Percentiles rank a stretch among this genome's conserved stretches.
These are phyloP conservation scores for Botrytis pseudocinerea DNA, from an alignment of 2,329 filamentous ascomycete species.

Conservation along the genomic window DNA sequence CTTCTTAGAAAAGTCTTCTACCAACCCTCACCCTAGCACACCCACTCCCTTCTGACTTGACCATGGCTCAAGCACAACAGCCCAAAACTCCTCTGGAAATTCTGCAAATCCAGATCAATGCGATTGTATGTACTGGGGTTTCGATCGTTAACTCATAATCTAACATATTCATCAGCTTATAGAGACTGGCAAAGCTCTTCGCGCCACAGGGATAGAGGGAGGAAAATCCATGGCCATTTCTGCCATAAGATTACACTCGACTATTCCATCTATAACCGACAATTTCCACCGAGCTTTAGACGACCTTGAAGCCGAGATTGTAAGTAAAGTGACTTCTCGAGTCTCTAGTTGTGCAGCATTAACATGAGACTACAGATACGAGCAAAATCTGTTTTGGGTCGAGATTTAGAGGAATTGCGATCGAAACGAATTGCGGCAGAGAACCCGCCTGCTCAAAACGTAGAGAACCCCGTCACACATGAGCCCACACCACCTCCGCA, in stretches of 20 bases:
- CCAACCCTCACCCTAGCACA: background rate
- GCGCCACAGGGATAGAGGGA: slow-evolving; percentile 49
- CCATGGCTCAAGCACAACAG: slow-evolving; percentile 30
- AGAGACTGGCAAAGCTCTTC: slow-evolving; percentile 59
- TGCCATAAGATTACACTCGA: slow-evolving; percentile 31
- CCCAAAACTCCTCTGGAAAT: slow-evolving; percentile 40
- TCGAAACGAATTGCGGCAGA: slow-evolving; percentile 37
- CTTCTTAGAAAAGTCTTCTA: background rate
- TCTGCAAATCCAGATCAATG: slow-evolving; percentile 56
- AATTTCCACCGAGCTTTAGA: slow-evolving; percentile 53
- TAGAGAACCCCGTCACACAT: slow-evolving; percentile 25
- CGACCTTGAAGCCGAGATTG: slow-evolving; percentile 58
- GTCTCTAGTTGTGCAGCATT: background rate
- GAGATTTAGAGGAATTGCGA: slow-evolving; percentile 51
- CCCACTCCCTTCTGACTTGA: slow-evolving; percentile 15
- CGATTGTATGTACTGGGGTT: slow-evolving; percentile 49
- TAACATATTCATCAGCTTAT: slow-evolving; percentile 49
- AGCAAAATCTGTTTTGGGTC: slow-evolving; percentile 56
- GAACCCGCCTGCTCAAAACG: slow-evolving; percentile 30
- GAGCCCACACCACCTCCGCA: slow-evolving; percentile 33
- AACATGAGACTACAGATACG: slow-evolving; percentile 43
- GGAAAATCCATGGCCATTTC: slow-evolving; percentile 43
- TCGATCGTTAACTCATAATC: background rate
- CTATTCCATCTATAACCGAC: slow-evolving; percentile 37
- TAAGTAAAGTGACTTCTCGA: slow-evolving; percentile 40